These are phyloP conservation scores for Quercus suber DNA, from an alignment of 306 rosid species.

Conservation along the genomic window DNA sequence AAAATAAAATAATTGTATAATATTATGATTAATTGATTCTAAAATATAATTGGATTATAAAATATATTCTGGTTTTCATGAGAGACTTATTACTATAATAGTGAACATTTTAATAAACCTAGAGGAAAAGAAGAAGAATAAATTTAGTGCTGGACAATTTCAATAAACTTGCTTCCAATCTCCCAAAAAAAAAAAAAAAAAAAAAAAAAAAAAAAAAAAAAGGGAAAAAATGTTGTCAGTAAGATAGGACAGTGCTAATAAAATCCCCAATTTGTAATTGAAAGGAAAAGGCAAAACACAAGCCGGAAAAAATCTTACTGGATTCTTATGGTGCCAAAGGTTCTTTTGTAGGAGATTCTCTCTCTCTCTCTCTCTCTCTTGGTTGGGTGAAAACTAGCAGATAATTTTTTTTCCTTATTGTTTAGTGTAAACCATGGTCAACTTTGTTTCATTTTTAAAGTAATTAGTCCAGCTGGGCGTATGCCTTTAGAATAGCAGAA, in stretches of 20 bases:
- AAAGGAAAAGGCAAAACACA: neutral
- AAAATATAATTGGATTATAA: too few species aligned
- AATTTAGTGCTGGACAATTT: neutral
- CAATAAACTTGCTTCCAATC: neutral
- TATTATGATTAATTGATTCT: too few species aligned
- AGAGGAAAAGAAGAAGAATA: neutral
- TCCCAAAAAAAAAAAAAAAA: neutral
- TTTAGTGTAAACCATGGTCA: neutral
- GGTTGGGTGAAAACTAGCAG: neutral
- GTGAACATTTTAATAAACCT: neutral
- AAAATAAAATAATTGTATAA: neutral
- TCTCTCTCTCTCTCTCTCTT: neutral
- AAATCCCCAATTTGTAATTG: neutral
- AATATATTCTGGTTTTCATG: neutral
- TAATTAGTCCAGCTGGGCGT: neutral
- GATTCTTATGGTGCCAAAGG: neutral
- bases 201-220: neutral
- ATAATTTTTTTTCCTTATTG: neutral
- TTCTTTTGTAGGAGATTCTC: neutral
- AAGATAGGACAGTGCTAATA: neutral
- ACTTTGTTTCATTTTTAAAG: neutral
- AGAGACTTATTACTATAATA: neutral
- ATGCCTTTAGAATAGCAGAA: neutral
- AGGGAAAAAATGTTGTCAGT: neutral
- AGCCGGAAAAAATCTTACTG: neutral